phyloP scores from a whole-genome alignment of 2,329 filamentous ascomycete genomes.

The Trichophyton schoenleinii region DNA sequence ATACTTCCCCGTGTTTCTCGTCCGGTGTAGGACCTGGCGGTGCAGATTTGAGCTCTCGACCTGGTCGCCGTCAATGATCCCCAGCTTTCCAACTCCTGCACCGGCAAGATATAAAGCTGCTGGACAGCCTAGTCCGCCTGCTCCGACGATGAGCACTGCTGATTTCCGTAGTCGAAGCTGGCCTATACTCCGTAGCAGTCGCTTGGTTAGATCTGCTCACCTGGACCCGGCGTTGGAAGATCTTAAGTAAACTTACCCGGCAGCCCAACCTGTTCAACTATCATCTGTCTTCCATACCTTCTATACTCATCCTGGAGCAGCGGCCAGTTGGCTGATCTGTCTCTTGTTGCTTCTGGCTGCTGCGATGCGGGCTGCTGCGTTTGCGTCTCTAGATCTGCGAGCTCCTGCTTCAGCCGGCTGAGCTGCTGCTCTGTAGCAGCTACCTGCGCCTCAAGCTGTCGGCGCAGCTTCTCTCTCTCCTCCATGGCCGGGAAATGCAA shows the following conservation, averaged over 20 bases:
- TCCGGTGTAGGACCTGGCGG: constrained; percentile 74
- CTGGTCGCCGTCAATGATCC: constrained; percentile 73
- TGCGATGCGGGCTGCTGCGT: background rate
- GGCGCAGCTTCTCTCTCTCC: constrained; percentile 5
- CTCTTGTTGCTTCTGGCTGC: background rate
- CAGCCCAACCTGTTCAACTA: constrained; percentile 69
- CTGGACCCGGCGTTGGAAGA: background rate
- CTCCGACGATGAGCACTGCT: constrained; percentile 68
- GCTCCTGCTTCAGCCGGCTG: constrained; percentile 24
- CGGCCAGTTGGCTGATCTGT: constrained; percentile 47
- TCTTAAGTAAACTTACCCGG: constrained; percentile 39
- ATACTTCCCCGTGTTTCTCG: constrained; percentile 53
- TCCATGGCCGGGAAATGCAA: background rate
- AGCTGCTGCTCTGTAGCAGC: constrained; percentile 27
- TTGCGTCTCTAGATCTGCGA: constrained; percentile 13
- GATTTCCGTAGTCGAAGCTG: constrained; percentile 61
- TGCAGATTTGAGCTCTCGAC: constrained; percentile 89
- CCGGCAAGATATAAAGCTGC: constrained; percentile 87
- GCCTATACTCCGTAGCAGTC: constrained; percentile 36
- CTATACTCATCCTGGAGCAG: constrained; percentile 62
- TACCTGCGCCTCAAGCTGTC: constrained; percentile 20
- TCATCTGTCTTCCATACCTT: constrained; percentile 81
- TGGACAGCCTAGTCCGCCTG: constrained; percentile 82
- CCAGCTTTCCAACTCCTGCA: constrained; percentile 71
- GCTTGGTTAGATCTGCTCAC: background rate